These are phyloP conservation scores for Citrus glauca DNA, from an alignment of 345 rosid genomes.

Conservation along the genomic window DNA sequence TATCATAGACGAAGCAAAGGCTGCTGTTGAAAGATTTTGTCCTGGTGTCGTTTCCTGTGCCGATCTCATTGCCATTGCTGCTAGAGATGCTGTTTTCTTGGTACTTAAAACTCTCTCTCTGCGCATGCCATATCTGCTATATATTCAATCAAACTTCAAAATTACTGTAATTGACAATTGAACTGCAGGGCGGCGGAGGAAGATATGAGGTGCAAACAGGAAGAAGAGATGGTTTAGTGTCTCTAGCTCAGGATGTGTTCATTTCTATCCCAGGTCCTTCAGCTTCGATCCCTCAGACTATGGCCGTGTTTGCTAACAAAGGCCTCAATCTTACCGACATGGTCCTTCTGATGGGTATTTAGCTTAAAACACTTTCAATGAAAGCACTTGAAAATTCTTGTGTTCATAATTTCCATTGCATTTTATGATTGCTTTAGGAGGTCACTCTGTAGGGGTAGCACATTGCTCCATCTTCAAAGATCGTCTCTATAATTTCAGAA, in stretches of 20 bases:
- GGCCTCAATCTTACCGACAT: slow-evolving; percentile 40
- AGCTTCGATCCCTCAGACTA: slow-evolving; percentile 7
- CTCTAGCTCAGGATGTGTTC: slow-evolving; percentile 23
- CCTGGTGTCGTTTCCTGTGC: slow-evolving; percentile 48
- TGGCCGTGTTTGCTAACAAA: slow-evolving; percentile 25
- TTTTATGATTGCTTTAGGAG: slow-evolving; percentile 23
- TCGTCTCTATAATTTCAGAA: slow-evolving; percentile 37
- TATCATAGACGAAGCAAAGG: slow-evolving; percentile 41
- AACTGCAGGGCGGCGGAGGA: slow-evolving; percentile 29
- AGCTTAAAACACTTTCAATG: neutral
- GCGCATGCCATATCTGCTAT: neutral
- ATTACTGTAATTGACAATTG: too few relatives aligned
- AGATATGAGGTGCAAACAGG: slow-evolving; percentile 47
- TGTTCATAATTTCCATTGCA: too few relatives aligned
- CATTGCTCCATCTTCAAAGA: slow-evolving; percentile 43
- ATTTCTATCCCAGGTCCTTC: slow-evolving; percentile 31
- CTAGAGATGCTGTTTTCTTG: slow-evolving; percentile 54
- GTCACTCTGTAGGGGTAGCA: slow-evolving; percentile 48
- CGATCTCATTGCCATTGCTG: slow-evolving; percentile 47
- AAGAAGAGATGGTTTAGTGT: slow-evolving; percentile 36
- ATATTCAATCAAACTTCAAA: neutral
- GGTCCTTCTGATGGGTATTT: slow-evolving; percentile 59
- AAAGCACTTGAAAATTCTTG: neutral
- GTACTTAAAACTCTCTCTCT: slow-evolving; percentile 20
- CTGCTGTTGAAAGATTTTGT: slow-evolving; percentile 35